These are phyloP conservation scores for Plectosphaerella plurivora DNA, from an alignment of 2,329 filamentous ascomycete genomes.

Conservation along the genomic window DNA sequence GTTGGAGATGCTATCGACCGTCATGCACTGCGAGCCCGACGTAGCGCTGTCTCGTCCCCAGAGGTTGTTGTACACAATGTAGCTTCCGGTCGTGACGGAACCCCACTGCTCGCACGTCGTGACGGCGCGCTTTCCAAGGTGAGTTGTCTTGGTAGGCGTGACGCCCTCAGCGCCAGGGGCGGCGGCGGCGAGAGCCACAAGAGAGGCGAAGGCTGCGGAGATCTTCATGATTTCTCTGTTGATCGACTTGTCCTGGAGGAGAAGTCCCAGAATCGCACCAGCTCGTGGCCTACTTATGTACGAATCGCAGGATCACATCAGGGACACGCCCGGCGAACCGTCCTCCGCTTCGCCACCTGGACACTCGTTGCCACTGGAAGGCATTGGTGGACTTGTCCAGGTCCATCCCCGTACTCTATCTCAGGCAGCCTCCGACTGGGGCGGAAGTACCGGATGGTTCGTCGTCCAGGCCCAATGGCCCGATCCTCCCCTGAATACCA, in stretches of 20 bases:
- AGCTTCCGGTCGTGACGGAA: constrained; percentile 13
- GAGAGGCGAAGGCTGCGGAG: not conserved
- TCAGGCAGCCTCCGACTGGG: not conserved
- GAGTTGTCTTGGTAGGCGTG: not conserved
- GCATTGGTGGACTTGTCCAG: not conserved
- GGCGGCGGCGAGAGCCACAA: constrained; percentile 1
- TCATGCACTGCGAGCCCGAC: constrained; percentile 35
- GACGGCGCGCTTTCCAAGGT: constrained; percentile 12
- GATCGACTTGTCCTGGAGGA: not conserved
- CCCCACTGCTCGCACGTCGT: constrained; percentile 19
- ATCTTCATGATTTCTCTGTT: not conserved
- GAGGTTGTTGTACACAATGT: constrained; percentile 34
- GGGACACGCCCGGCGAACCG: not conserved
- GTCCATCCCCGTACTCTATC: not conserved
- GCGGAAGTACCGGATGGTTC: not conserved
- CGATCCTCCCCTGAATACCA: not conserved
- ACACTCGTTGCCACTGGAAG: not conserved
- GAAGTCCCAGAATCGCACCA: no score
- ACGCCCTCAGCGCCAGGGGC: not conserved
- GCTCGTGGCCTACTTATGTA: not conserved
- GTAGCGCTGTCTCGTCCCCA: constrained; percentile 26
- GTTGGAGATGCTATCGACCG: constrained; percentile 27
- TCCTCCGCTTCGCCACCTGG: not conserved
- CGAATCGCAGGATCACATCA: not conserved
- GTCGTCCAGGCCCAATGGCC: not conserved